Evolutionary conservation across 1,284 basidiomycete species (phyloP).

Genomic region (Papiliotrema flavescens): DNA sequence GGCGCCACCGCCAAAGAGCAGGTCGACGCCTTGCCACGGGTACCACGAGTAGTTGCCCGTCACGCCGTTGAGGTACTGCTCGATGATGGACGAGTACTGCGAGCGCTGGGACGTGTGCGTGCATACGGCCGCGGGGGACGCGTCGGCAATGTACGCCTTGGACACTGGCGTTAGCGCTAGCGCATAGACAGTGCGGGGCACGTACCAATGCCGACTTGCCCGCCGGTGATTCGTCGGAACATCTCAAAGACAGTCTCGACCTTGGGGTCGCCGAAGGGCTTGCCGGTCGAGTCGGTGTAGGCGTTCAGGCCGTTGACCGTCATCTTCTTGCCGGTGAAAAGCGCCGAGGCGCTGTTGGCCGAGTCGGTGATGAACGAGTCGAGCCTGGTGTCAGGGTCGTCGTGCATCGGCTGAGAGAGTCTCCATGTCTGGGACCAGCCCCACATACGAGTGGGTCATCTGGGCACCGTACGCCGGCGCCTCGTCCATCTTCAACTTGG

Average conservation of each 20-base stretch:
- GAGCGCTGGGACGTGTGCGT: slow-evolving; percentile 45
- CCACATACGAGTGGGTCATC: slow-evolving; percentile 4
- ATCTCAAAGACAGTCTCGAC: slow-evolving; percentile 47
- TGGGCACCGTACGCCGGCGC: slow-evolving; percentile 11
- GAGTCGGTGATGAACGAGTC: slow-evolving; percentile 50
- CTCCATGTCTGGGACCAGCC: background rate
- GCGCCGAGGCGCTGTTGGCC: slow-evolving; percentile 51
- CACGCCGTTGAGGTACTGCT: slow-evolving; percentile 47
- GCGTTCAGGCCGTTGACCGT: slow-evolving; percentile 51
- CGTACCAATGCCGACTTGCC: slow-evolving; percentile 43
- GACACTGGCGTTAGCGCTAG: slow-evolving; percentile 27
- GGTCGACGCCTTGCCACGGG: slow-evolving; percentile 44
- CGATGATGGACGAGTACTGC: slow-evolving; percentile 44
- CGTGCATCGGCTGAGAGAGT: too few relatives aligned
- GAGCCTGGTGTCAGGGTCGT: slow-evolving; percentile 13
- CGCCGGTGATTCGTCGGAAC: slow-evolving; percentile 40
- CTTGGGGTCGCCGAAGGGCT: slow-evolving; percentile 43
- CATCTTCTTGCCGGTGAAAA: slow-evolving; percentile 49
- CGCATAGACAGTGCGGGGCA: background rate
- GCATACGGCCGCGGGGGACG: slow-evolving; percentile 47
- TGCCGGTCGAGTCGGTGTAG: slow-evolving; percentile 36
- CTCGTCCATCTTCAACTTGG: slow-evolving; percentile 40
- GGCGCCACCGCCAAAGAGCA: slow-evolving; percentile 47
- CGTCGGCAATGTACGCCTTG: slow-evolving; percentile 50
- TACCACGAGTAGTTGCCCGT: slow-evolving; percentile 47